Evolutionary conservation across 2,329 filamentous ascomycete genomes (phyloP), one percentile per base, ranked within the genome.

Genomic region (Pseudogymnoascus sp.): DNA sequence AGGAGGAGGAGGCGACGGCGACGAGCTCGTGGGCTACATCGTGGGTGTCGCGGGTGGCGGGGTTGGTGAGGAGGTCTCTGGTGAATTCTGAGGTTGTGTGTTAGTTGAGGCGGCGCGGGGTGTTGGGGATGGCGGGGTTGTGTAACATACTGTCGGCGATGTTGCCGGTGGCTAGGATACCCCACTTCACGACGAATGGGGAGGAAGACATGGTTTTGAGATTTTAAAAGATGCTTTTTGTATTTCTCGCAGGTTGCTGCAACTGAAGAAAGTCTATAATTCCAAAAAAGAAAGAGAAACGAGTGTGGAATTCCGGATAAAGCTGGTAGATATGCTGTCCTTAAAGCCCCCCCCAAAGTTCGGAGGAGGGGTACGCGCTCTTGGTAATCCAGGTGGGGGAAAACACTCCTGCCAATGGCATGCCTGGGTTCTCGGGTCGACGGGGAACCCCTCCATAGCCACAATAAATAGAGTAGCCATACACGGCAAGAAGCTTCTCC

Each of bases 1-100:
- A 87, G 3, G 82, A 82, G 0, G 86, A 88, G 1, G 86, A 88
- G 15, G 86, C 86, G 1, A 83, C 87, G 7, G 86, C 87, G 9
- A 82, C 79, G 50, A 90, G 79, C 50, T 78, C 79, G 74, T 90
- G 88, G 62, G 80, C 77, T 68, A 90, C 75, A 67, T 89, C 84
- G 35, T 76, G 77, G 62, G 86, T 83, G 37, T 79, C 78, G 63
- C 88, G 84, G 37, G 80, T 82, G 19, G 77, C 75, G 19, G 87
- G 83, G 71, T 88, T 83, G 63, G 80, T 78, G 64, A 87, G 81
- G 56, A 90, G 79, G 69, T 90, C 88, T 71, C 82, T 83, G 56
- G 84, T 80, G 74, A 88, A 85, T 21, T 72, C 82, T 81, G 62
- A 21, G 62, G 11, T 19, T 9, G 17, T 13, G 17, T 38, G 26